Evolutionary conservation across 257 asterid genomes (phyloP), one percentile per base, ranked within the genome.

Genomic region (Pogostemon cablin): DNA sequence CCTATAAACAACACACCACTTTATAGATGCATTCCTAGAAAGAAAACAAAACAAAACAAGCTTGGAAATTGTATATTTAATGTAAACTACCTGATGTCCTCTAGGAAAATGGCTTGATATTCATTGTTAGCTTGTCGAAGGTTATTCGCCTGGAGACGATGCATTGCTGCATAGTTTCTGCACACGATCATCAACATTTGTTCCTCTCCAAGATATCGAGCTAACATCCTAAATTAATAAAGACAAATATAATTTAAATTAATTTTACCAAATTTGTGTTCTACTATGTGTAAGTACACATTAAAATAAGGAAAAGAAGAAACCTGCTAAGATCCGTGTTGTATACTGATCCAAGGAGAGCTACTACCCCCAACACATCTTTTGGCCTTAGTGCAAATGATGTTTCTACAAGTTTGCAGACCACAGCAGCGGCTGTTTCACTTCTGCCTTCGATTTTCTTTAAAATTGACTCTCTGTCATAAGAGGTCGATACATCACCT

Each of bases 101-200:
- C 91, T 1, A 88, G 81, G 84, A 86, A 83, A 34, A 85, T 47
- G 6, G 79, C 77, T 46, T 38, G 64, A 65, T 71, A 88, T 57
- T 25, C 32, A 25, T 25, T 25, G 32, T 25, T 25, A 25, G 32
- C 32, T 25, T 41, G 66, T 48, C 87, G 85, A 9, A 83, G 74
- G 73, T 72, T 76, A 69, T 12, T 42, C 32, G 55, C 55, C 54
- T 81, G 84, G 11, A 86, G 67, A 66, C 66, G 34, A 59, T 67
- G 48, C 39, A 84, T 86, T 66, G 78, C 84, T 25, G 68, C 77
- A 48, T 63, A 54, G 56, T 76, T 76, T 69, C 79, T 79, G 85
- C 96, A 90, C 25, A 81, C 97, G 38, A 85, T 62, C 7, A 91
- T 90, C 35, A 84, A 84, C 96, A 90, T 86, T 72, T 79, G 85